A percentile compares a stretch with the other conserved stretches of the same genome.
phyloP scores from a whole-genome alignment of 768 basidiomycete genomes.

The Boletellus ananas region DNA sequence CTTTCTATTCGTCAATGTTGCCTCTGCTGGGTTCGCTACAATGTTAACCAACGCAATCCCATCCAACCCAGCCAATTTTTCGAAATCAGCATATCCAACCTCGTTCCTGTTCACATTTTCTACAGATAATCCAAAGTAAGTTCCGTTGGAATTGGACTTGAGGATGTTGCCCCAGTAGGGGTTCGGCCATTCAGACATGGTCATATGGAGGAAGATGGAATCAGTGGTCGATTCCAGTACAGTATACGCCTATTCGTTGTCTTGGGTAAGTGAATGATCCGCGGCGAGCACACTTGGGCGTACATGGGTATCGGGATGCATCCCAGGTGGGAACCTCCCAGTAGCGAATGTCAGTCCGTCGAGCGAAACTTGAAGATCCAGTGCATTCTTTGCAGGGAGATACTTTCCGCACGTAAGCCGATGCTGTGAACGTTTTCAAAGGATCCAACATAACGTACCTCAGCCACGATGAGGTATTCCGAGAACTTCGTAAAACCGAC shows the following conservation, averaged over 20 bases:
- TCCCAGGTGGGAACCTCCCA: constrained; percentile 85
- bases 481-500: constrained; percentile 97
- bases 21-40: constrained; percentile 78
- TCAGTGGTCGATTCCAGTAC: constrained; percentile 92
- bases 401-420: constrained; percentile 40
- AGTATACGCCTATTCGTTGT: constrained; percentile 68
- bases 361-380: constrained; percentile 89
- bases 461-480: constrained; percentile 93
- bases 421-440: not conserved
- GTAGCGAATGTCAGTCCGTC: constrained; percentile 83
- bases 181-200: constrained; percentile 71
- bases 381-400: constrained; percentile 47
- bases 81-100: constrained; percentile 90
- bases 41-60: constrained; percentile 94
- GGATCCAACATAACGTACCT: constrained; percentile 47
- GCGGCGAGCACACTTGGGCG: constrained; percentile 23
- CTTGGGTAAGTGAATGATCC: not conserved
- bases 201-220: constrained; percentile 93
- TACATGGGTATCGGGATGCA: constrained; percentile 89
- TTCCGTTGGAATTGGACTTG: constrained; percentile 98
- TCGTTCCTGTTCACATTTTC: constrained; percentile 90
- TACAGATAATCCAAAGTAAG: constrained; percentile 86
- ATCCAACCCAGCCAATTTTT: constrained; percentile 94
- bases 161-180: constrained; percentile 89
- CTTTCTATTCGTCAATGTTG: constrained; percentile 67